Percentiles rank a stretch among this genome's conserved stretches.
These are phyloP conservation scores for Fomitopsis betulina DNA, from an alignment of 1,284 basidiomycete genomes.

Conservation along the genomic window DNA sequence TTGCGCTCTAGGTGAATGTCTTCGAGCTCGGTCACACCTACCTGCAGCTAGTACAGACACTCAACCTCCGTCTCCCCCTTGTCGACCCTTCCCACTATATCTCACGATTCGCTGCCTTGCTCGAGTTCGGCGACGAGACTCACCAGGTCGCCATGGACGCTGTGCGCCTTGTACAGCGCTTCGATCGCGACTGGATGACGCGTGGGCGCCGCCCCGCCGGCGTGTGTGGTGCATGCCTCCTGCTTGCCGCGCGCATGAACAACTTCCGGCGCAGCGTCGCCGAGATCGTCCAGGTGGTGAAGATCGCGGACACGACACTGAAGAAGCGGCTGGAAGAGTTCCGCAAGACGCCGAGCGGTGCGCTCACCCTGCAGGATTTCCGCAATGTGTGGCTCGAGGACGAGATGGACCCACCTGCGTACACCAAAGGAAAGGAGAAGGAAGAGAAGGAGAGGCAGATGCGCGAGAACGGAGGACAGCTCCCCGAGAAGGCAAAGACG, in stretches of 20 bases:
- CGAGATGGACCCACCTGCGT: slow-evolving; percentile 88
- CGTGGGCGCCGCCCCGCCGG: slow-evolving; percentile 94
- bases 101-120: slow-evolving; percentile 91
- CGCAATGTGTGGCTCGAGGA: slow-evolving; percentile 90
- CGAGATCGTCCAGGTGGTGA: slow-evolving; percentile 97
- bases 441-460: slow-evolving; percentile 57
- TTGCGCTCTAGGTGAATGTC: slow-evolving; percentile 78
- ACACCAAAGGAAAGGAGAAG: slow-evolving; percentile 69
- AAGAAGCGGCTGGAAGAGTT: slow-evolving; percentile 97
- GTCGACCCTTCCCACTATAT: slow-evolving; percentile 98
- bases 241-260: slow-evolving; percentile 98
- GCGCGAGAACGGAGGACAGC: slow-evolving; percentile 29
- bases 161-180: slow-evolving; percentile 89
- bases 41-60: slow-evolving; percentile 87
- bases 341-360: slow-evolving; percentile 82
- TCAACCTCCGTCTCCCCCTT: slow-evolving; percentile 85
- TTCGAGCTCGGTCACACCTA: slow-evolving; percentile 97
- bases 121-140: slow-evolving; percentile 96
- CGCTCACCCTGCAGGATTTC: slow-evolving; percentile 88
- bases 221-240: slow-evolving; percentile 93
- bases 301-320: slow-evolving; percentile 94
- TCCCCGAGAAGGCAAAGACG: slow-evolving; percentile 29
- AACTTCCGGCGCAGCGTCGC: slow-evolving; percentile 91
- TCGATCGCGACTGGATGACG: slow-evolving; percentile 97
- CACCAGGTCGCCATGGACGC: slow-evolving; percentile 92